Conservation (phyloP, 1,139 yeast species). For the Pichia sp. region DNA sequence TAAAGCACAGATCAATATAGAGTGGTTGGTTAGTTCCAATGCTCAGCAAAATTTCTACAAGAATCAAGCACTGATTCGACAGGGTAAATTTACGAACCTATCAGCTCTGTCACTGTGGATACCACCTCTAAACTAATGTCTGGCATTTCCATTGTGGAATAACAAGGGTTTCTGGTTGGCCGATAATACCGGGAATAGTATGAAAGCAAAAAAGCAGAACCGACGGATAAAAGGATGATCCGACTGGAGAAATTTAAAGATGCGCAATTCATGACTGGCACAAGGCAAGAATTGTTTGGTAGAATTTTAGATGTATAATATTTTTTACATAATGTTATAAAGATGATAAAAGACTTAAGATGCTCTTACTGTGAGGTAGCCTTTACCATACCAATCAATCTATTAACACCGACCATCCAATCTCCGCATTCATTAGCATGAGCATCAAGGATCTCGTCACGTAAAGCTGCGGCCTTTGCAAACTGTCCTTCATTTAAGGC, state of each 20-base stretch:
- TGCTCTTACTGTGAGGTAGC: constrained; percentile 10
- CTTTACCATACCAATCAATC: constrained; percentile 66
- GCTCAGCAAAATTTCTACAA: background rate
- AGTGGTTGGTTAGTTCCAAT: background rate
- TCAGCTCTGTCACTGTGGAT: constrained; percentile 10
- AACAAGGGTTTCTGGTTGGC: no score
- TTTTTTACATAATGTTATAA: background rate
- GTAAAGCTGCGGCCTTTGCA: constrained; percentile 53
- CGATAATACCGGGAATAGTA: no score
- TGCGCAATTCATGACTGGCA: background rate
- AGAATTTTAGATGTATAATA: background rate
- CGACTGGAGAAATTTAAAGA: background rate
- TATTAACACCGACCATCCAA: constrained; percentile 91
- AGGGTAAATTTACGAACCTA: constrained; percentile 2
- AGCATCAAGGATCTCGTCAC: constrained; percentile 58
- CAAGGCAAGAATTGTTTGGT: no score
- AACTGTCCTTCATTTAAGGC: constrained; percentile 54
- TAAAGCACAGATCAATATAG: background rate
- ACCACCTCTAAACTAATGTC: constrained; percentile 8
- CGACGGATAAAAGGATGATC: background rate
- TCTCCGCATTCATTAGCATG: constrained; percentile 76
- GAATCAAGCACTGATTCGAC: background rate
- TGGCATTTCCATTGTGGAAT: background rate
- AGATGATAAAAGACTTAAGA: background rate
- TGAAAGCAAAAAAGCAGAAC: background rate